These are phyloP conservation scores for Leptomonas seymouri DNA, from an alignment of 208 protist species.

Conservation along the genomic window DNA sequence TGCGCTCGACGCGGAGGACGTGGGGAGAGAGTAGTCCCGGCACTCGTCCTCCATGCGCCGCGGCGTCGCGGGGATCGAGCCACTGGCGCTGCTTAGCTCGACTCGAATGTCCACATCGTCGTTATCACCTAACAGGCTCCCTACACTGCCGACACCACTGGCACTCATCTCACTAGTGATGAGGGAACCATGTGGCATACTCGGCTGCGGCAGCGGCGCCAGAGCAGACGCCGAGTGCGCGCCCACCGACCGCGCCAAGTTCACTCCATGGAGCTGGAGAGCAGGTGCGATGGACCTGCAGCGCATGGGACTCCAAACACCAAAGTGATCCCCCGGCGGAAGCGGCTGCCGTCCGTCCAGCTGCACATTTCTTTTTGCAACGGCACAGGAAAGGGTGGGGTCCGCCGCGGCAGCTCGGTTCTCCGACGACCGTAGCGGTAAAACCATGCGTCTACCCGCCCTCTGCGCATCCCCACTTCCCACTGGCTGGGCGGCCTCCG, in stretches of 20 bases:
- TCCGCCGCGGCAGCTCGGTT: slow-evolving; percentile 6
- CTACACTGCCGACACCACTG: background rate
- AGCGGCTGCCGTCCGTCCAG: slow-evolving; percentile 1
- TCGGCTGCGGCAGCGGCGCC: slow-evolving; percentile 7
- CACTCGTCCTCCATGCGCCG: slow-evolving; percentile 29
- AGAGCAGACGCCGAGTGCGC: background rate
- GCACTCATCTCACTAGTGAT: background rate
- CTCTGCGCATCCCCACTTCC: background rate
- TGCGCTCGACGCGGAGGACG: slow-evolving; percentile 29
- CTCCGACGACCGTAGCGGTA: background rate
- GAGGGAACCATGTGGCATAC: background rate
- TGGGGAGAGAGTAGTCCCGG: slow-evolving; percentile 35
- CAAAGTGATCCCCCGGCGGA: background rate
- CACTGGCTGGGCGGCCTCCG: background rate
- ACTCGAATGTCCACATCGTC: slow-evolving; percentile 19
- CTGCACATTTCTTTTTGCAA: slow-evolving; percentile 1
- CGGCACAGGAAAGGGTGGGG: slow-evolving; percentile 15
- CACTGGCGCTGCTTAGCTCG: background rate
- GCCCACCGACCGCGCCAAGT: background rate
- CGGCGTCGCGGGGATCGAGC: background rate
- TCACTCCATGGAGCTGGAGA: background rate
- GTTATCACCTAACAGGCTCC: slow-evolving; percentile 27
- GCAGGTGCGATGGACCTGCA: background rate
- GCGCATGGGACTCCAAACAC: background rate
- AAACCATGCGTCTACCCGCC: background rate